phyloP scores from a whole-genome alignment of 306 rosid species.

The Cicer pinnatifidum region DNA sequence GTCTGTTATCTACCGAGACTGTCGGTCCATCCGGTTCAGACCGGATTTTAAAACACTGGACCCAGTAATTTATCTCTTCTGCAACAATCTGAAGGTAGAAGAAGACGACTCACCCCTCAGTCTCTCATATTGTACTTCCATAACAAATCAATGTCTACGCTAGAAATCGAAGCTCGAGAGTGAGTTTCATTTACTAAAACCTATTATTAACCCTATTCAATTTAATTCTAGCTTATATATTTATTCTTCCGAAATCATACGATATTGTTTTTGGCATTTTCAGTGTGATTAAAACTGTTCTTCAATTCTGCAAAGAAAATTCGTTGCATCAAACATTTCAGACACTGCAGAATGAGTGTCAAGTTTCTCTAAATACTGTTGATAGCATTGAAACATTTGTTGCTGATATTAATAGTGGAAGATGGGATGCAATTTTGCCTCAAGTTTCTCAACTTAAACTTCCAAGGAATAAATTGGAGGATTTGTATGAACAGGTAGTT shows the following conservation, averaged over 20 bases:
- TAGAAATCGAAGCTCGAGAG: slow-evolving; percentile 99
- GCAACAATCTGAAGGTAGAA: too few relatives aligned
- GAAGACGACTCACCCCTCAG: neutral
- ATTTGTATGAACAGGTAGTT: slow-evolving; percentile 92
- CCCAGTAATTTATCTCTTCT: too few relatives aligned
- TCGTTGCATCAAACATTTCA: slow-evolving; percentile 91
- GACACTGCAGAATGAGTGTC: slow-evolving; percentile 93
- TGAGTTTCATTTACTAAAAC: slow-evolving; percentile 43
- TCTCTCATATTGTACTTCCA: neutral
- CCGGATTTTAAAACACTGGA: too few relatives aligned
- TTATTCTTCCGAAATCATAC: too few relatives aligned
- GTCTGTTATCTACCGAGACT: too few relatives aligned
- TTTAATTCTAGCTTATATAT: neutral
- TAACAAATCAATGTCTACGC: slow-evolving; percentile 71
- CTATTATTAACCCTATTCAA: neutral
- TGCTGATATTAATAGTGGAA: slow-evolving; percentile 90
- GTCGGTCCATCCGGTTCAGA: too few relatives aligned
- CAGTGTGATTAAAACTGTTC: slow-evolving; percentile 97
- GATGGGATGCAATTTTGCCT: slow-evolving; percentile 97
- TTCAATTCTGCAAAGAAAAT: slow-evolving; percentile 96
- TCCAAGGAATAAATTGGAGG: slow-evolving; percentile 91
- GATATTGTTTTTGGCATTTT: neutral
- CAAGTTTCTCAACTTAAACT: slow-evolving; percentile 97
- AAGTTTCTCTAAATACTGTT: slow-evolving; percentile 92
- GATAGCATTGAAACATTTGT: slow-evolving; percentile 95